Percentiles rank a stretch among this genome's conserved stretches.
Evolutionary conservation across 2,329 filamentous ascomycete genomes (phyloP).

Genomic region (Cordyceps cicadae): DNA sequence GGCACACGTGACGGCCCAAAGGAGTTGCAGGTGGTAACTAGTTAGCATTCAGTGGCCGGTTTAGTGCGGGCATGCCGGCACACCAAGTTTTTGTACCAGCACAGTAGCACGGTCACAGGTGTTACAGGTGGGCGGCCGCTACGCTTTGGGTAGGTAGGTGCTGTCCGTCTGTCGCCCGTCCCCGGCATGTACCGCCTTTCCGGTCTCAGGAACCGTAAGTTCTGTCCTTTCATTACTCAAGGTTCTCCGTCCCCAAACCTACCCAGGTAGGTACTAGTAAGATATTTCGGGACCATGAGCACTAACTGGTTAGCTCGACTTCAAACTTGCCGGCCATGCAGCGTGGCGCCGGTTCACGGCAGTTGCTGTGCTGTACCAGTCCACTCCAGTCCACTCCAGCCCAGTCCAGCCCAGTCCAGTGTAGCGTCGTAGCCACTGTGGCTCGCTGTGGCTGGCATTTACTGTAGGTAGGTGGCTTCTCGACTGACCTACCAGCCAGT

Average conservation of each 20-base stretch:
- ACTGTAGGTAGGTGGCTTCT: background rate
- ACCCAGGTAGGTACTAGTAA: too few species aligned
- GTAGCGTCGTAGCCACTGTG: background rate
- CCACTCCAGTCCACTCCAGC: too few species aligned
- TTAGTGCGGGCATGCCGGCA: background rate
- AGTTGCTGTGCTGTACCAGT: background rate
- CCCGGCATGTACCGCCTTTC: background rate
- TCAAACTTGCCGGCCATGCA: background rate
- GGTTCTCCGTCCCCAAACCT: background rate
- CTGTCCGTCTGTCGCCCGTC: background rate
- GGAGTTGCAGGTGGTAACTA: background rate
- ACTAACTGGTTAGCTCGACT: background rate
- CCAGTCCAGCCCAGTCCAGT: background rate
- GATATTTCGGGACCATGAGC: background rate
- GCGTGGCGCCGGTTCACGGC: background rate
- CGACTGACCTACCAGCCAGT: background rate
- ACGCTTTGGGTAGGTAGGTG: background rate
- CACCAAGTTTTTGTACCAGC: background rate
- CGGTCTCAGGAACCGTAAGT: too few species aligned
- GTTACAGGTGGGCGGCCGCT: background rate
- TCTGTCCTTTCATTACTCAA: too few species aligned
- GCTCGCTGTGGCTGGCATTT: background rate
- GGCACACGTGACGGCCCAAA: constrained; percentile 3
- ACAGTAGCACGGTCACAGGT: background rate
- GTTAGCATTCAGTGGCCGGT: background rate